Evolutionary conservation across 2,329 filamentous ascomycete species (phyloP), one percentile per base, ranked within the genome.

Genomic region (Talaromyces sp.): DNA sequence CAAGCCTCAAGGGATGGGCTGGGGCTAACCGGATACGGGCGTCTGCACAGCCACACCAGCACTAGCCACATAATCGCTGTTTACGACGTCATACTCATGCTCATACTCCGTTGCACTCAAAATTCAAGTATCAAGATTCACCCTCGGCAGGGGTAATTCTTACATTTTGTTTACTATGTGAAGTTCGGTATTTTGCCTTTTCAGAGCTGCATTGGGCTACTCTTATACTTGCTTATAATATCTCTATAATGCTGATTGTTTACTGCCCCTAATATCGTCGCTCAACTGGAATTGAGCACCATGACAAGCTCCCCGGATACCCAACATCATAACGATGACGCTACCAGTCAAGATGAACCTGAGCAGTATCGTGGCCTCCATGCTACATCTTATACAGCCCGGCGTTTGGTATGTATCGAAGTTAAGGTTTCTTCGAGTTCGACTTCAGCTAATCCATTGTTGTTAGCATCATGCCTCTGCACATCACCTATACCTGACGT

Each of bases 401-500:
- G 80, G 63, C 78, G 79, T 64, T 68, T 84, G 69, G 80, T 82
- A 75, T 46, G 70, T 62, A 9, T 53, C 17, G 35, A 21, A 43
- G 43, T 52, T 63, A 65, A 43, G 65, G 64, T 62, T 37, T 59
- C 25, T 41, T 36, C 21, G 28, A 57, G 31, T 28, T 21, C 10
- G 25, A 11, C 10, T 11, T 35, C 46, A 39, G 55, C 37, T 59
- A 31, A 60, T 25, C 45, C 58, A 22, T 41, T 43, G 13, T 10
- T 11, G 33, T 63, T 66, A 80, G 81, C 79, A 82, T 73, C 82
- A 87, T 77, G 81, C 83, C 51, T 83, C 81, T 43, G 78, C 83
- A 22, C 78, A 82, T 60, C 84, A 87, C 66, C 71, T 87, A 40
- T 79, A 86, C 70, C 73, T 84, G 63, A 87, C 84, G 6, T 82